phyloP scores from a whole-genome alignment of 345 rosid species.

The Eucalyptus melliodora region DNA sequence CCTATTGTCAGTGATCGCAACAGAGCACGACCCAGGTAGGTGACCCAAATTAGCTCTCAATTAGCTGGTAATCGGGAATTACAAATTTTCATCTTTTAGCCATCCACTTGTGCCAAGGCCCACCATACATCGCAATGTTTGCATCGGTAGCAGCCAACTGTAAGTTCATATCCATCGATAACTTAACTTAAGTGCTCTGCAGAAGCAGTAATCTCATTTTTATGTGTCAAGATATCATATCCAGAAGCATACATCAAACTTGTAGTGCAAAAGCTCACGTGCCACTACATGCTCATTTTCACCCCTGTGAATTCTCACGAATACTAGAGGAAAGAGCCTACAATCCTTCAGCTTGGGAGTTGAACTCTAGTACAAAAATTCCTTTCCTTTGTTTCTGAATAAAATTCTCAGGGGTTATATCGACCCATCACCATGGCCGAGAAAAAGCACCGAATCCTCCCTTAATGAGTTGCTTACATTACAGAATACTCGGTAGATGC shows the following conservation, averaged over 20 bases:
- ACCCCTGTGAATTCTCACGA: background rate
- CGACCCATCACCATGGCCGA: background rate
- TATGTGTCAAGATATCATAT: background rate
- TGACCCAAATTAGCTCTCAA: background rate
- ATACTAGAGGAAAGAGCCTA: background rate
- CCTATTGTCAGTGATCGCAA: background rate
- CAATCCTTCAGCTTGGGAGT: background rate
- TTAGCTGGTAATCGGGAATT: background rate
- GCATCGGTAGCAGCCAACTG: background rate
- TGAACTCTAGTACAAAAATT: background rate
- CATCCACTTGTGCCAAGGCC: background rate
- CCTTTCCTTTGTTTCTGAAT: background rate
- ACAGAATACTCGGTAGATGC: background rate
- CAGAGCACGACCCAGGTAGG: background rate
- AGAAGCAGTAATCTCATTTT: background rate
- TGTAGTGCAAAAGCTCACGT: background rate
- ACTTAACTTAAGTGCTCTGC: background rate
- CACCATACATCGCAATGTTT: background rate
- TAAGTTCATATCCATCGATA: background rate
- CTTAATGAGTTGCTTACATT: background rate
- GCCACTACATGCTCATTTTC: background rate
- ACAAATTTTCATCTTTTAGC: background rate
- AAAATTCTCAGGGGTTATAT: background rate
- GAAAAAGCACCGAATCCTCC: background rate
- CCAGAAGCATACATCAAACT: background rate